Conservation (phyloP, 2,329 filamentous ascomycete species). For the Fusarium tupiense region DNA sequence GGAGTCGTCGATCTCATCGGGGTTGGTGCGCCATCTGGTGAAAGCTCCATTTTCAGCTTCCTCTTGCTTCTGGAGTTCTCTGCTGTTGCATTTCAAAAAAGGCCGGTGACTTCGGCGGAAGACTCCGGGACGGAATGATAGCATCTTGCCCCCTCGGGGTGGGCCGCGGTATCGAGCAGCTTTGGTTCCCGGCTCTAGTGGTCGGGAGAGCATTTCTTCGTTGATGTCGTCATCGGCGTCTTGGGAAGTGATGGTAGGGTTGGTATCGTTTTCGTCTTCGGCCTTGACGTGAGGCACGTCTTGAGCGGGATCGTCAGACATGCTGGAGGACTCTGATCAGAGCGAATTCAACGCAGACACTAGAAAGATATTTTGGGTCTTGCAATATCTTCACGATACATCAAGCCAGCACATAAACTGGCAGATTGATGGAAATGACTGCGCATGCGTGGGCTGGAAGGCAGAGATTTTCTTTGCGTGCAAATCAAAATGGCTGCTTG, state of each 20-base stretch:
- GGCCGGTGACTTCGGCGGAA: background rate
- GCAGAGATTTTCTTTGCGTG: background rate
- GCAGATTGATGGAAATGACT: rapidly evolving
- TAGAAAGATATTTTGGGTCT: background rate
- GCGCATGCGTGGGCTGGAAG: background rate
- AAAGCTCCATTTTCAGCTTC: background rate
- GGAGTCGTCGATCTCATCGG: background rate
- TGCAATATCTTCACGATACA: background rate
- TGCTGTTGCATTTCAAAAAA: background rate
- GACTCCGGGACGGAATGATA: background rate
- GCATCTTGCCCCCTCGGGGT: background rate
- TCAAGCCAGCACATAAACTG: rapidly evolving
- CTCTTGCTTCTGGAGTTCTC: background rate
- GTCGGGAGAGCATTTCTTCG: background rate
- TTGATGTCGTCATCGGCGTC: background rate
- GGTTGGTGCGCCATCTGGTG: background rate
- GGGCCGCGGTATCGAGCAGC: background rate
- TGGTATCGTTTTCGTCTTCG: background rate
- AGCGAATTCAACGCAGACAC: background rate
- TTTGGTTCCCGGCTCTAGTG: background rate
- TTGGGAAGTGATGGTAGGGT: background rate
- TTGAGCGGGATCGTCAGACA: background rate
- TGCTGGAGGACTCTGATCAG: background rate
- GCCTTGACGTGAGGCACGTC: background rate
- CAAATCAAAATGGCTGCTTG: background rate